Evolutionary conservation across 495 filamentous ascomycete genomes (phyloP).

Genomic region (Aspergillus incahuasiensis): DNA sequence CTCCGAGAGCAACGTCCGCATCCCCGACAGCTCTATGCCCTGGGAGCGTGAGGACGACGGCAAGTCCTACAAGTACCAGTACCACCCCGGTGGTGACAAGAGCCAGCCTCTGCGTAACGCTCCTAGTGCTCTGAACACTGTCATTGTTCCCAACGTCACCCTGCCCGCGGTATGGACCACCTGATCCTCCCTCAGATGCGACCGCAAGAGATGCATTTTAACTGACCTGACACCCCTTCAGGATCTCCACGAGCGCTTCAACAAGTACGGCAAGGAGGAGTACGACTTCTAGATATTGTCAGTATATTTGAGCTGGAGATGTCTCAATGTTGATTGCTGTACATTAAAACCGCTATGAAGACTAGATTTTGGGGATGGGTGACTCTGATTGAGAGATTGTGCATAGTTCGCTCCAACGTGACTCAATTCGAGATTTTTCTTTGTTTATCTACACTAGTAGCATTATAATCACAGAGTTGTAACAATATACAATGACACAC

Average conservation of each 20-base stretch:
- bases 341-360: constrained; percentile 49
- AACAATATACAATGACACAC: constrained; percentile 20
- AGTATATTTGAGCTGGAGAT: constrained; percentile 6
- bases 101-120: constrained; percentile 76
- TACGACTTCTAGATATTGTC: constrained; percentile 40
- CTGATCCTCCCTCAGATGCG: background rate
- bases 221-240: constrained; percentile 26
- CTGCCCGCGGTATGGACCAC: constrained; percentile 70
- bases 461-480: constrained; percentile 4
- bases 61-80: constrained; percentile 75
- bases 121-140: constrained; percentile 88
- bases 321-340: constrained; percentile 64
- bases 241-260: constrained; percentile 90
- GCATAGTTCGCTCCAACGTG: constrained; percentile 33
- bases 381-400: constrained; percentile 33
- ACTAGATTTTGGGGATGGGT: constrained; percentile 20
- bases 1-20: constrained; percentile 72
- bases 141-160: constrained; percentile 87
- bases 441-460: constrained; percentile 21
- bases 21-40: constrained; percentile 74
- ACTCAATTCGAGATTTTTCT: constrained; percentile 33
- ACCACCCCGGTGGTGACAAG: constrained; percentile 84
- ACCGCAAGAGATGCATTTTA: constrained; percentile 13
- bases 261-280: constrained; percentile 97
- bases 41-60: constrained; percentile 68